Evolutionary conservation across 1,139 yeast species (phyloP).

Genomic region (Candida dubliniensis): DNA sequence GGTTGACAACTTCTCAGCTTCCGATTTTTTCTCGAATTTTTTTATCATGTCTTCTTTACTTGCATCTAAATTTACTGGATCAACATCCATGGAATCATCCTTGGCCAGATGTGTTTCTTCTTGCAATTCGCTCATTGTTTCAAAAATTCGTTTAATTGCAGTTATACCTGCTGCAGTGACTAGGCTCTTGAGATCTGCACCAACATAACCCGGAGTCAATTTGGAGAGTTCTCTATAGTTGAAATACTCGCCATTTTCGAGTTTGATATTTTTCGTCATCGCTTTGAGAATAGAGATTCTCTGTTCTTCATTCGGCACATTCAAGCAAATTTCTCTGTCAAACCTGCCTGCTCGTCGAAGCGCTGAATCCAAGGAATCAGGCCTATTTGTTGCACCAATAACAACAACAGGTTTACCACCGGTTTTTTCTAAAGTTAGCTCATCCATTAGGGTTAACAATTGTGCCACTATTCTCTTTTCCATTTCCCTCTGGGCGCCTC

Average conservation of each 20-base stretch:
- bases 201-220: constrained; percentile 96
- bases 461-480: constrained; percentile 97
- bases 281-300: constrained; percentile 74
- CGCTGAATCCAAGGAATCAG: constrained; percentile 50
- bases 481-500: constrained; percentile 97
- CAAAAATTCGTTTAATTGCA: constrained; percentile 89
- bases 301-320: constrained; percentile 88
- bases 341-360: constrained; percentile 51
- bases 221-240: constrained; percentile 78
- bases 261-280: constrained; percentile 65
- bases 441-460: constrained; percentile 81
- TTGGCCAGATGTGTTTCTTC: constrained; percentile 16
- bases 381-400: constrained; percentile 51
- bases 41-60: constrained; percentile 12
- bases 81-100: constrained; percentile 45
- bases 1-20: constrained; percentile 52
- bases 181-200: constrained; percentile 92
- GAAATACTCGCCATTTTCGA: constrained; percentile 58
- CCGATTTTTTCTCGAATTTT: constrained; percentile 32
- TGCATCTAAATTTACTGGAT: constrained; percentile 14
- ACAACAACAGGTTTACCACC: constrained; percentile 82
- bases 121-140: constrained; percentile 42
- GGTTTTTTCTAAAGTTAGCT: constrained; percentile 80
- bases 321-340: constrained; percentile 58
- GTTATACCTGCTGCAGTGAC: constrained; percentile 95